phyloP scores from a whole-genome alignment of 306 rosid species.

The Lathyrus sativus region DNA sequence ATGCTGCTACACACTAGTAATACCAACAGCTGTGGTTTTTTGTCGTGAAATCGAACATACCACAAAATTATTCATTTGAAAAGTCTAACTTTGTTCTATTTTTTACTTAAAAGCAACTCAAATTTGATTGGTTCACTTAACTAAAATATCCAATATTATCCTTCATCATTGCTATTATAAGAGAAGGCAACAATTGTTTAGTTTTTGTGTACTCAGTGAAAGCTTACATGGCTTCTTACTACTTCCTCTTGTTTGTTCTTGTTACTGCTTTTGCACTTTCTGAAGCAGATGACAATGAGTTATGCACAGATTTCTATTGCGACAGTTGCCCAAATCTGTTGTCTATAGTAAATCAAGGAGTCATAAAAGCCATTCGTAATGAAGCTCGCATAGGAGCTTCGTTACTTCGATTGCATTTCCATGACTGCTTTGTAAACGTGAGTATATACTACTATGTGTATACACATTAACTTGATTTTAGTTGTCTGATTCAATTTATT shows the following conservation, averaged over 20 bases:
- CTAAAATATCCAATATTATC: not conserved
- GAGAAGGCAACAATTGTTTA: slow-evolving; percentile 6
- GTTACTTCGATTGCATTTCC: slow-evolving; percentile 64
- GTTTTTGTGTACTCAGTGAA: not conserved
- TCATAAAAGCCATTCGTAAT: slow-evolving; percentile 40
- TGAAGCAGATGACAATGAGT: slow-evolving; percentile 33
- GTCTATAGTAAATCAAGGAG: slow-evolving; percentile 45
- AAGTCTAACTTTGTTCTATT: not conserved
- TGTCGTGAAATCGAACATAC: not conserved
- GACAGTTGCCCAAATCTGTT: slow-evolving; percentile 47
- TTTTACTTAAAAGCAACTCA: slow-evolving; percentile 30
- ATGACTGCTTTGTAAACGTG: slow-evolving; percentile 71
- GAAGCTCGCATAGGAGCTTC: slow-evolving; percentile 64
- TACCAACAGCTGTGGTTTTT: not conserved
- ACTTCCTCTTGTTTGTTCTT: slow-evolving; percentile 40
- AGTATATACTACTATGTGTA: slow-evolving; percentile 7
- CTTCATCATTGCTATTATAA: slow-evolving; percentile 11
- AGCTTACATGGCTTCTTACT: slow-evolving; percentile 45
- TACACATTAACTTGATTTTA: not conserved
- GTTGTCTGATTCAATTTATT: not conserved
- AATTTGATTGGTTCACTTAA: slow-evolving; percentile 1
- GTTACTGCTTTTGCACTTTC: slow-evolving; percentile 18
- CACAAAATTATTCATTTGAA: not conserved
- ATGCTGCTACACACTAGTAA: not conserved
- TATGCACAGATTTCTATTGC: slow-evolving; percentile 41